Percentiles rank a stretch among this genome's conserved stretches.
These are phyloP conservation scores for Flaveria floridana DNA, from an alignment of 140 eudicot genomes.

Conservation along the genomic window DNA sequence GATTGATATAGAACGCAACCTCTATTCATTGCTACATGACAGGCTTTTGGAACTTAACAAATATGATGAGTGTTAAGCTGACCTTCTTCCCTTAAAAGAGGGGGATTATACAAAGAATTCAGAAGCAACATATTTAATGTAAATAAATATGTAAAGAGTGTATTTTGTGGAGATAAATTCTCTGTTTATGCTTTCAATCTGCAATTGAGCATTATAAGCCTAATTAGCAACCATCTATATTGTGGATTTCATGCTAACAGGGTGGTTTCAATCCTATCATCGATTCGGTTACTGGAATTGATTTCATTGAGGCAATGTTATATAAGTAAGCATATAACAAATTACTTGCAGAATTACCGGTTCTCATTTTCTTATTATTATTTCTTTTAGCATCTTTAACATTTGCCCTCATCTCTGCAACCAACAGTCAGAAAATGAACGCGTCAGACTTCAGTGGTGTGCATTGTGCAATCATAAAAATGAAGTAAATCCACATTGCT, in stretches of 20 bases:
- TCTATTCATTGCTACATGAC: neutral
- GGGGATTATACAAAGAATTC: neutral
- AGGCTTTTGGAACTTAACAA: neutral
- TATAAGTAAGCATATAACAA: slow-evolving; percentile 59
- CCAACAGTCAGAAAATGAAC: slow-evolving; percentile 55
- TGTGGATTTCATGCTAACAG: slow-evolving; percentile 38
- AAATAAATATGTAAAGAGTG: neutral
- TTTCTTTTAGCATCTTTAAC: slow-evolving; percentile 8
- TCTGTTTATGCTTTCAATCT: slow-evolving; percentile 8
- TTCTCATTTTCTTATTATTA: neutral
- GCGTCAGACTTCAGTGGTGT: slow-evolving; percentile 73
- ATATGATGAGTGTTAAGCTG: too few species aligned
- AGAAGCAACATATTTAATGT: neutral
- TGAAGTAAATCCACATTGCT: slow-evolving; percentile 42
- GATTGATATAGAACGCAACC: neutral
- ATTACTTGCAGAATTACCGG: slow-evolving; percentile 9
- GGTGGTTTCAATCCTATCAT: slow-evolving; percentile 66
- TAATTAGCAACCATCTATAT: slow-evolving; percentile 7
- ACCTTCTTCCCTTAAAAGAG: too few species aligned
- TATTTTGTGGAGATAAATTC: neutral
- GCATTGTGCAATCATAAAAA: slow-evolving; percentile 66
- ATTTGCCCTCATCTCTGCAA: slow-evolving; percentile 1
- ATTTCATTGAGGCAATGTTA: slow-evolving; percentile 71
- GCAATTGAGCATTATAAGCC: neutral
- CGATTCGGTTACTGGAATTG: slow-evolving; percentile 57